These are phyloP conservation scores for Syzygium syzygioides DNA, from an alignment of 441 rosid species.

Conservation along the genomic window DNA sequence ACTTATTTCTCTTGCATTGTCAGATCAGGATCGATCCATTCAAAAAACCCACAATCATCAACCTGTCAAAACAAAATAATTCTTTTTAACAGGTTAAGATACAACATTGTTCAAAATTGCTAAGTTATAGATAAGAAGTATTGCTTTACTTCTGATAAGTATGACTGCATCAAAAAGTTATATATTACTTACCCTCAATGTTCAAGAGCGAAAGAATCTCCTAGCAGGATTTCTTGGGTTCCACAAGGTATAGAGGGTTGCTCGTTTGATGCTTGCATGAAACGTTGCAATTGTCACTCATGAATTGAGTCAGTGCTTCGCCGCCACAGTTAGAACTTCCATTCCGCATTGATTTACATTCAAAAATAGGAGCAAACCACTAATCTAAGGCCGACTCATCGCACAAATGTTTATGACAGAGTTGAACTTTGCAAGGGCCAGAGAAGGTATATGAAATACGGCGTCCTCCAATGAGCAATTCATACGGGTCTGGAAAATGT, in stretches of 20 bases:
- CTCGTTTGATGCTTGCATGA: neutral
- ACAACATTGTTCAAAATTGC: neutral
- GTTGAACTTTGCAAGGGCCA: neutral
- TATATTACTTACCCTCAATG: neutral
- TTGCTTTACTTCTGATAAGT: neutral
- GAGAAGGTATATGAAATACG: neutral
- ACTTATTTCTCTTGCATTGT: neutral
- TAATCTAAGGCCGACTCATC: neutral
- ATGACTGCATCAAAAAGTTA: neutral
- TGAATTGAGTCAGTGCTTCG: neutral
- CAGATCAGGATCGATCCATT: neutral
- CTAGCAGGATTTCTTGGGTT: neutral
- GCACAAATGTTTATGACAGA: neutral
- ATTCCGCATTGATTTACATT: neutral
- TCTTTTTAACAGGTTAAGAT: neutral
- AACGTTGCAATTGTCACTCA: neutral
- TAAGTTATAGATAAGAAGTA: neutral
- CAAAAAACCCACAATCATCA: neutral
- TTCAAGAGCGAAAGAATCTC: neutral
- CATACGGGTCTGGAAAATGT: rapidly evolving
- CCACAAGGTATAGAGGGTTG: neutral
- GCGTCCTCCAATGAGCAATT: neutral
- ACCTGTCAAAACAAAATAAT: neutral
- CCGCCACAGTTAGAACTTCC: neutral
- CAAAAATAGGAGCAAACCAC: neutral